These are phyloP conservation scores for Gossypium raimondii DNA, from an alignment of 345 rosid species.

Conservation along the genomic window DNA sequence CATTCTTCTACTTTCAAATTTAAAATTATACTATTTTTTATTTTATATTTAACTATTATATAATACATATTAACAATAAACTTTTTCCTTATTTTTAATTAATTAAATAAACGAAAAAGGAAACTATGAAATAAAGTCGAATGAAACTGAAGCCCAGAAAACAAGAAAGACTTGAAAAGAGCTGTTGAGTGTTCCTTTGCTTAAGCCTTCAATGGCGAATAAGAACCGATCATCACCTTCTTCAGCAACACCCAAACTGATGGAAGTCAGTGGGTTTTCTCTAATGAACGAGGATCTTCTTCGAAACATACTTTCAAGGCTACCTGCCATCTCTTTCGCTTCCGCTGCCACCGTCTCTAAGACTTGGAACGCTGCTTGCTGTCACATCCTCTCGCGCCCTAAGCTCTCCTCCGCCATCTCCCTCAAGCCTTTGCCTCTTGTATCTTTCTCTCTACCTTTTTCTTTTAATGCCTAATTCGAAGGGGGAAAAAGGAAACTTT, in stretches of 20 bases:
- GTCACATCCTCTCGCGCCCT: constrained; percentile 43
- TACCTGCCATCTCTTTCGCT: constrained; percentile 50
- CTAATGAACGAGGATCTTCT: constrained; percentile 35
- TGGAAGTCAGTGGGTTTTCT: constrained; percentile 1
- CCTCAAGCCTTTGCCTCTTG: constrained; percentile 30
- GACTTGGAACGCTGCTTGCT: constrained; percentile 40
- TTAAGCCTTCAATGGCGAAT: constrained; percentile 2
- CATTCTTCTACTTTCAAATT: too few species aligned
- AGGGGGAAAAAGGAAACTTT: too few species aligned
- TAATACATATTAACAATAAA: too few species aligned
- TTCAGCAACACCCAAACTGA: not conserved
- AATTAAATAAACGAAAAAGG: too few species aligned
- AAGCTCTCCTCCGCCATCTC: constrained; percentile 58
- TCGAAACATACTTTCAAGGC: constrained; percentile 35
- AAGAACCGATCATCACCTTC: not conserved
- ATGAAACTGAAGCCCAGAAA: too few species aligned
- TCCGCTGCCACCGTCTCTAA: constrained; percentile 47
- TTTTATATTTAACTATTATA: too few species aligned
- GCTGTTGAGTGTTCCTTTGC: not conserved
- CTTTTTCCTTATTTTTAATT: too few species aligned
- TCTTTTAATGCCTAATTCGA: not conserved
- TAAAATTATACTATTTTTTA: too few species aligned
- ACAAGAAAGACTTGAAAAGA: not conserved
- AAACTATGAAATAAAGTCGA: too few species aligned
- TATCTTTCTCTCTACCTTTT: constrained; percentile 15